A percentile compares a stretch with the other conserved stretches of the same genome.
Conservation (phyloP, 1,139 yeast genomes). For the Eremothecium coryli region DNA sequence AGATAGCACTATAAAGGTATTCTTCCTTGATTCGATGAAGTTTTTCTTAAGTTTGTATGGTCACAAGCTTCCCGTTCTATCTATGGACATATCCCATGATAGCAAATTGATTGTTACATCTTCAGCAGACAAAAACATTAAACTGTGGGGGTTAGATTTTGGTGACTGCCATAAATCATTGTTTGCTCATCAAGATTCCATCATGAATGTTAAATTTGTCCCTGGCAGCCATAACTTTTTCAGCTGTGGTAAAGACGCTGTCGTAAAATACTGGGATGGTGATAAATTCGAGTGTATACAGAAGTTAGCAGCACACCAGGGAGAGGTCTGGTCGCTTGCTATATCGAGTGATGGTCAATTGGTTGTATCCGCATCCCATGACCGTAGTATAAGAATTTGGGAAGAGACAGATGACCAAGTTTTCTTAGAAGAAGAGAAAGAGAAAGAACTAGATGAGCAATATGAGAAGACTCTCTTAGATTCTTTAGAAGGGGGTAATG, state of each 20-base stretch:
- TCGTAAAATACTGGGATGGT: slow-evolving; percentile 95
- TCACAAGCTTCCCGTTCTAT: slow-evolving; percentile 85
- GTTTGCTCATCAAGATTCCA: slow-evolving; percentile 93
- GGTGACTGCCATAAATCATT: slow-evolving; percentile 97
- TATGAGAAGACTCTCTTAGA: slow-evolving; percentile 70
- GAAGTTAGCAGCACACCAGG: slow-evolving; percentile 76
- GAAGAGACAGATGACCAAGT: slow-evolving; percentile 87
- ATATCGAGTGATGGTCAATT: slow-evolving; percentile 64
- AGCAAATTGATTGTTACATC: slow-evolving; percentile 82
- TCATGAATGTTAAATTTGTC: slow-evolving; percentile 77
- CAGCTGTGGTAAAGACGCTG: slow-evolving; percentile 82
- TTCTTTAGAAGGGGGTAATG: slow-evolving; percentile 57
- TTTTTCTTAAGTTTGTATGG: slow-evolving; percentile 86
- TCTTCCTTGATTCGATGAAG: slow-evolving; percentile 77
- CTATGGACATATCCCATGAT: slow-evolving; percentile 83
- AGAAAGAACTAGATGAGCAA: slow-evolving; percentile 85
- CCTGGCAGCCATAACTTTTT: slow-evolving; percentile 83
- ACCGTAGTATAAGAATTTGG: slow-evolving; percentile 88
- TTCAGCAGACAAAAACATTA: slow-evolving; percentile 93
- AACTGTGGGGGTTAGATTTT: slow-evolving; percentile 96
- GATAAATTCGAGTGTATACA: slow-evolving; percentile 92
- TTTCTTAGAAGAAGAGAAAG: slow-evolving; percentile 91
- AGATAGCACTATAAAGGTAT: slow-evolving; percentile 90
- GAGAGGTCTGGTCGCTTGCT: slow-evolving; percentile 88
- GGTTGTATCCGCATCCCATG: slow-evolving; percentile 85